Percentiles rank a stretch among this genome's conserved stretches.
phyloP scores from a whole-genome alignment of 1,139 yeast species.

The Pichia cactophila region DNA sequence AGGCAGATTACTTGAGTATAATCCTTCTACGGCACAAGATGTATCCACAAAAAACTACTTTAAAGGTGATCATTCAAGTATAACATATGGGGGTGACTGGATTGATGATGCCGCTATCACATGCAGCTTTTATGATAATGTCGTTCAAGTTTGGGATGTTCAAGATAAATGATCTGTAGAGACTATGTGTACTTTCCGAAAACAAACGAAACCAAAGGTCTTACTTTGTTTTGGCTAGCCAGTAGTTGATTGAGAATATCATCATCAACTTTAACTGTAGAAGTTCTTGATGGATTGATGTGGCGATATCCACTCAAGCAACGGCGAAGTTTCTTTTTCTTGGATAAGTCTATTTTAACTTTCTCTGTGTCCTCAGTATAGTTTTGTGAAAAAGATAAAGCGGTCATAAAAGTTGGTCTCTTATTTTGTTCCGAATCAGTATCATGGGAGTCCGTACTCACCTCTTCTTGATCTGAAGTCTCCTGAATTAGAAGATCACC shows the following conservation, averaged over 20 bases:
- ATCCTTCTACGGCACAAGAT: conserved; percentile 26
- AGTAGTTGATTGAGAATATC: conserved; percentile 21
- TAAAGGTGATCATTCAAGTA: conserved; percentile 74
- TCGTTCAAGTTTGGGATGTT: conserved; percentile 62
- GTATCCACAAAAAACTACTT: conserved; percentile 43
- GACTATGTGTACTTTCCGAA: conserved; percentile 16
- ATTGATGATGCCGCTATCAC: conserved; percentile 49
- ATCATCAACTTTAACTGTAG: conserved; percentile 19
- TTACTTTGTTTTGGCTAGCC: conserved; percentile 16
- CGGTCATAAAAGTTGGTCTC: conserved; percentile 15
- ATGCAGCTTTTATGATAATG: conserved; percentile 85
- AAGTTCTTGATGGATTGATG: conserved; percentile 36
- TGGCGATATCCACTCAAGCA: conserved; percentile 60
- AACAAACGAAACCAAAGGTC: conserved; percentile 20
- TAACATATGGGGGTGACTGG: conserved; percentile 97
- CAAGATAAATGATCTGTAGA: neutral
- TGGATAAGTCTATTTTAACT: conserved; percentile 18
- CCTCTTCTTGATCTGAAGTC: neutral
- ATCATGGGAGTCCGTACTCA: conserved; percentile 4
- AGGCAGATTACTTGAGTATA: conserved; percentile 52
- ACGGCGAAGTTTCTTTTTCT: conserved; percentile 28
- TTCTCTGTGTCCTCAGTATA: conserved; percentile 7
- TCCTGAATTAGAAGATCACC: conserved; percentile 26
- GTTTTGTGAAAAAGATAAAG: conserved; percentile 37
- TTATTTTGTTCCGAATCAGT: conserved; percentile 19